Base-by-base conservation (phyloP, 2,329 filamentous ascomycete genomes). In the Pseudofabraea citricarpa region DNA sequence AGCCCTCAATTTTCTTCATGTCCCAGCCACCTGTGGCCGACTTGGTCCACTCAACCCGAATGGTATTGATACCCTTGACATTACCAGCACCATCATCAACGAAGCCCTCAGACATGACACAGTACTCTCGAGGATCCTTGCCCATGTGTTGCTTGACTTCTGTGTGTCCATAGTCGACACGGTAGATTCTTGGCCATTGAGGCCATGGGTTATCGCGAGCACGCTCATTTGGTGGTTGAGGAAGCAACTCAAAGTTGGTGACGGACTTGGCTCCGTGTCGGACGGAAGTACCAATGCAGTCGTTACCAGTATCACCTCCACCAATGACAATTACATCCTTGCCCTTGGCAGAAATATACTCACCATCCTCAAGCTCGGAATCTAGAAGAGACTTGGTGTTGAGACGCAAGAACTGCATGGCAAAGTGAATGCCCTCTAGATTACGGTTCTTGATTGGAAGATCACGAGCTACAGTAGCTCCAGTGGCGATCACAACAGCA, bases 381-480 rank as follows among this genome's bases (percentile, higher is more conserved):
- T 97, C 91, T 41, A 96, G 85, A 6, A 97, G 81, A 21, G 90
- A 95, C 75, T 96, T 96, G 64, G 91, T 97, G 75, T 97, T 97
- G 72, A 86, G 86, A 77, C 95, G 90, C 61, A 97, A 67, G 76
- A 96, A 96, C 67, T 95, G 84, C 91, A 96, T 97, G 54, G 91
- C 91, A 59, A 86, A 96, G 71, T 97, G 90, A 45, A 97, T 87
- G 41, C 91, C 91, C 37, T 91, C 82, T 6, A 95, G 75, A 64
- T 89, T 87, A 57, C 91, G 88, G 57, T 86, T 86, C 62, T 90
- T 87, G 60, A 95, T 94, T 50, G 90, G 90, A 43, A 96, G 77
- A 64, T 97, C 90, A 67, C 91, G 87, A 46, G 89, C 88, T 49
- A 96, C 89, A 19, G 91, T 96, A 29, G 91, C 88, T 64, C 91